Conservation (phyloP, 768 basidiomycete species). For the Mycena latifolia region DNA sequence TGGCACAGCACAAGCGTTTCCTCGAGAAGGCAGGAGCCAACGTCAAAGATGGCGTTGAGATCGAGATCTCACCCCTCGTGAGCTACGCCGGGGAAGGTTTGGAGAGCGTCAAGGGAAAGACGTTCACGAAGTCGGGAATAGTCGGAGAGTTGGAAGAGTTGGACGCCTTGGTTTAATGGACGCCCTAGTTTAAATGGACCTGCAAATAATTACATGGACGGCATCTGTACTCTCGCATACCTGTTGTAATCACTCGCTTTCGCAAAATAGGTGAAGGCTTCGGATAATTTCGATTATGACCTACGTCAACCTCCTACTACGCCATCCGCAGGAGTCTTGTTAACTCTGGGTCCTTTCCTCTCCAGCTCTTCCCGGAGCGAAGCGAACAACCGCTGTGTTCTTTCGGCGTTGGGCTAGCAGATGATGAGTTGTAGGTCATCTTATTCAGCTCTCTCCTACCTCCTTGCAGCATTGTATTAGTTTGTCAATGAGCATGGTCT, state of each 20-base stretch:
- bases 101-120: conserved; percentile 81
- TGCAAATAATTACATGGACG: conserved; percentile 37
- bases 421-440: neutral
- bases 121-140: conserved; percentile 79
- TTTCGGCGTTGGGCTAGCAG: conserved; percentile 84
- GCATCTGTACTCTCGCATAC: conserved; percentile 37
- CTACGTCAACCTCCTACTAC: conserved; percentile 56
- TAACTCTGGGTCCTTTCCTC: conserved; percentile 66
- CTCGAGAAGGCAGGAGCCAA: conserved; percentile 82
- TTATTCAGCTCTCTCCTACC: conserved; percentile 57
- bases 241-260: conserved; percentile 36
- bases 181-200: conserved; percentile 29
- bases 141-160: conserved; percentile 77
- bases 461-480: conserved; percentile 90
- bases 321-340: conserved; percentile 58
- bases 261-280: conserved; percentile 14
- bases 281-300: conserved; percentile 29
- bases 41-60: conserved; percentile 80
- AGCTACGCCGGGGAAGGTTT: conserved; percentile 95
- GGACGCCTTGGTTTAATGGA: conserved; percentile 68
- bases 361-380: conserved; percentile 88
- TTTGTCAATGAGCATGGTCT: conserved; percentile 86
- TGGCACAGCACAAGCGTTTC: conserved; percentile 90
- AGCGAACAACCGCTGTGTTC: conserved; percentile 83
- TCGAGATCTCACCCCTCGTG: conserved; percentile 91